These are phyloP conservation scores for Aristolochia californica DNA, from an alignment of 164 flowering plant genomes.

Conservation along the genomic window DNA sequence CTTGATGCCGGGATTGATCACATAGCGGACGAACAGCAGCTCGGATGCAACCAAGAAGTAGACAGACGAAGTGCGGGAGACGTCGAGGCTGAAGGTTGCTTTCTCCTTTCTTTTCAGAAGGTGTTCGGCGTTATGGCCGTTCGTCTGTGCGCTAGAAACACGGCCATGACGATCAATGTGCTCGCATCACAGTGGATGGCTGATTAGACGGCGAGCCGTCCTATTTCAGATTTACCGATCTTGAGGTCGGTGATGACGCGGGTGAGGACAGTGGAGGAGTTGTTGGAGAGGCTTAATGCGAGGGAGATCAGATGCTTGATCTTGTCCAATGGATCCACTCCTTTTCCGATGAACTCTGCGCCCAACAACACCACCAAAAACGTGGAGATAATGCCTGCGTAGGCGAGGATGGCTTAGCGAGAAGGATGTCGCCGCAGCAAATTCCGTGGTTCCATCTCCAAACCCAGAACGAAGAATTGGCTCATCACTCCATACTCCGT, in stretches of 20 bases:
- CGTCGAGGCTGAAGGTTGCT: neutral
- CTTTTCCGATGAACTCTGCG: too few relatives aligned
- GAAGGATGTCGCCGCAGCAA: constrained; percentile 24
- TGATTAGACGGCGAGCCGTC: constrained; percentile 37
- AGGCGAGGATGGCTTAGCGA: constrained; percentile 41
- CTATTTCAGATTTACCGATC: constrained; percentile 63
- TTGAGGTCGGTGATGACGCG: constrained; percentile 56
- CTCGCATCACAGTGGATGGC: constrained; percentile 47
- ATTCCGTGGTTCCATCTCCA: constrained; percentile 51
- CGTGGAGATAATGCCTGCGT: constrained; percentile 32
- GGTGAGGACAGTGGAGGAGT: constrained; percentile 49
- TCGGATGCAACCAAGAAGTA: constrained; percentile 14
- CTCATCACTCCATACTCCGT: neutral
- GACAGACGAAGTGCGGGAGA: neutral
- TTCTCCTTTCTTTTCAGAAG: too few relatives aligned
- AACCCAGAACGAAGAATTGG: constrained; percentile 60
- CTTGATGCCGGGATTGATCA: constrained; percentile 28
- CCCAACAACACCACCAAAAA: constrained; percentile 12
- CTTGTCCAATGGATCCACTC: too few relatives aligned
- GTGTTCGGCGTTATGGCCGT: too few relatives aligned
- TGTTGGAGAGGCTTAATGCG: constrained; percentile 33
- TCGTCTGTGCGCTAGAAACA: constrained; percentile 4
- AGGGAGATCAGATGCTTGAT: constrained; percentile 4
- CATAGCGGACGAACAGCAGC: constrained; percentile 15
- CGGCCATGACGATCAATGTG: constrained; percentile 27